phyloP scores from a whole-genome alignment of 129 eudicot genomes.

The Helichrysum umbraculigerum region DNA sequence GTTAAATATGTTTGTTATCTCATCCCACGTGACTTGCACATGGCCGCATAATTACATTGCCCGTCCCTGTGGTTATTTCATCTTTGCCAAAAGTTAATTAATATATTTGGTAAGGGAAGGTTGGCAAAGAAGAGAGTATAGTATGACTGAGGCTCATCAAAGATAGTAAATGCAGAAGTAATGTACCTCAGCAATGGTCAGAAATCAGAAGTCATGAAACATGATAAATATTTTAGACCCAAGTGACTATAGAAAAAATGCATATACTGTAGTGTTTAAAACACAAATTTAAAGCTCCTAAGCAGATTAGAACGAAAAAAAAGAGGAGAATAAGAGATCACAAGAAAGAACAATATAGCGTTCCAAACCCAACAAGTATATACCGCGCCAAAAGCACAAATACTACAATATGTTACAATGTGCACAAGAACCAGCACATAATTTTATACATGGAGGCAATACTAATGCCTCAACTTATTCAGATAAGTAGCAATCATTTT shows the following conservation, averaged over 20 bases:
- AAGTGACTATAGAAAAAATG: neutral
- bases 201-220: neutral
- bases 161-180: neutral
- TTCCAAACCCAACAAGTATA: constrained; percentile 18
- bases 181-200: neutral
- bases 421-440: constrained; percentile 30
- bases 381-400: constrained; percentile 28
- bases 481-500: constrained; percentile 23
- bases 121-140: too few relatives aligned
- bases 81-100: neutral
- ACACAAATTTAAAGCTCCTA: neutral
- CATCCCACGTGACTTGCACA: too few relatives aligned
- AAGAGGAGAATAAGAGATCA: neutral
- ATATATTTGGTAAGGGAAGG: neutral
- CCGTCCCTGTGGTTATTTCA: too few relatives aligned
- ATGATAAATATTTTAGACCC: neutral
- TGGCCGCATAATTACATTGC: too few relatives aligned
- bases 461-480: constrained; percentile 27
- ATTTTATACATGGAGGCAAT: constrained; percentile 33
- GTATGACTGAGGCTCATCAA: neutral
- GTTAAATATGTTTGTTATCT: too few relatives aligned
- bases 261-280: neutral
- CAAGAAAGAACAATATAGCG: neutral
- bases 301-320: neutral
- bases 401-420: constrained; percentile 49